Conservation (phyloP, 2,329 filamentous ascomycete species). For the Scytalidium sp. region DNA sequence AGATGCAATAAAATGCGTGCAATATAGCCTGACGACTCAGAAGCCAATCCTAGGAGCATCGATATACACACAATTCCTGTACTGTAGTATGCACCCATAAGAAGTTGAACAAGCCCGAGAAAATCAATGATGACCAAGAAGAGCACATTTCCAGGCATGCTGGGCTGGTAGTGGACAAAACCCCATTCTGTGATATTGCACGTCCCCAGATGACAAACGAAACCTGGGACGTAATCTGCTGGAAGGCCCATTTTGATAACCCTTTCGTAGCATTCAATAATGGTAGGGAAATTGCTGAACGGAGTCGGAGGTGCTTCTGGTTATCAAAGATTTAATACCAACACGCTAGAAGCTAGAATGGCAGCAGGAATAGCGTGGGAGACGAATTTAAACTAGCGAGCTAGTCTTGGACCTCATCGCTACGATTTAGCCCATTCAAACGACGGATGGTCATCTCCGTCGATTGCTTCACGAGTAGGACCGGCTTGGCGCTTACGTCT, state of each 20-base stretch:
- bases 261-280: too few relatives aligned
- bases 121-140: conserved; percentile 49
- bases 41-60: conserved; percentile 43
- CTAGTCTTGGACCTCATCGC: too few relatives aligned
- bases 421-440: too few relatives aligned
- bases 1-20: conserved; percentile 50
- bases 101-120: conserved; percentile 43
- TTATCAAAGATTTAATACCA: too few relatives aligned
- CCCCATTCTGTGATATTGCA: conserved; percentile 11
- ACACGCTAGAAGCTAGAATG: too few relatives aligned
- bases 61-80: conserved; percentile 53
- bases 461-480: too few relatives aligned
- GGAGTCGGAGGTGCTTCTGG: too few relatives aligned
- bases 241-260: not conserved
- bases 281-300: too few relatives aligned
- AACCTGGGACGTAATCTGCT: conserved; percentile 9
- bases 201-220: conserved; percentile 11
- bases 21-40: conserved; percentile 53
- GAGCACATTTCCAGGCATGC: conserved; percentile 46
- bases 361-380: too few relatives aligned
- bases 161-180: conserved; percentile 42
- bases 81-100: conserved; percentile 45
- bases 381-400: too few relatives aligned
- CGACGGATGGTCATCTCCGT: too few relatives aligned
- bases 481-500: too few relatives aligned